Base-by-base conservation (phyloP, 768 basidiomycete genomes). In the Rhodosporidiobolus sp. region DNA sequence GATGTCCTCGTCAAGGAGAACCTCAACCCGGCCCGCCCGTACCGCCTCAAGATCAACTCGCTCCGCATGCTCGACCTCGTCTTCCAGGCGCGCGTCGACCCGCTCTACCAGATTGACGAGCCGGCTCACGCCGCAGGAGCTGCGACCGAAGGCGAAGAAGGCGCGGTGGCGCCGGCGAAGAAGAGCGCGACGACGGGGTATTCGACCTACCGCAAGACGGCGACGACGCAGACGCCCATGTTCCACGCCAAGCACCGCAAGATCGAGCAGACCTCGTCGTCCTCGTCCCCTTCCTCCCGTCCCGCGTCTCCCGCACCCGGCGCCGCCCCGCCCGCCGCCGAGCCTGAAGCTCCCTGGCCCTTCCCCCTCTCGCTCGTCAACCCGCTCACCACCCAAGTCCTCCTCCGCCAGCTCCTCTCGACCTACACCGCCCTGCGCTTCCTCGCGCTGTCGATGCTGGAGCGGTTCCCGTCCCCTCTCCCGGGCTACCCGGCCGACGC, bases 1-100 rank as follows among this genome's bases (percentile, higher is more conserved):
- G 28, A 57, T 19, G 56, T 76, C 48, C 43, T 76, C 49, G 38
- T 3, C n/a, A 3, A 49, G 20, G 48, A 61, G 45, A 59, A 67
- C 43, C 48, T 76, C 26, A 68, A 68, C 50, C 75, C 75, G 7
- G 75, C 75, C 24, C 49, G 67, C 5, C 75, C 75, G 6, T 73
- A 61, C 66, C 61, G 75, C 2, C 28, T 76, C 63, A 73, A 73
- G 72, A 70, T 73, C 58, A 73, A 70, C 61, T 63, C 72, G 34
- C 60, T 76, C 14, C 49, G 66, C 7, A 63, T 76, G 43, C 68
- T 76, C 55, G 75, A 73, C 63, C 65, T 70, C 46, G 56, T 69
- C 5, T 65, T 76, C 45, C 69, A 76, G 34, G 58, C 75, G 26
- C 52, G 46, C 10, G 28, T 76, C 63, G 75, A 76, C 54, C 43